Evolutionary conservation across 257 asterid species (phyloP).

Genomic region (Petunia axillaris): DNA sequence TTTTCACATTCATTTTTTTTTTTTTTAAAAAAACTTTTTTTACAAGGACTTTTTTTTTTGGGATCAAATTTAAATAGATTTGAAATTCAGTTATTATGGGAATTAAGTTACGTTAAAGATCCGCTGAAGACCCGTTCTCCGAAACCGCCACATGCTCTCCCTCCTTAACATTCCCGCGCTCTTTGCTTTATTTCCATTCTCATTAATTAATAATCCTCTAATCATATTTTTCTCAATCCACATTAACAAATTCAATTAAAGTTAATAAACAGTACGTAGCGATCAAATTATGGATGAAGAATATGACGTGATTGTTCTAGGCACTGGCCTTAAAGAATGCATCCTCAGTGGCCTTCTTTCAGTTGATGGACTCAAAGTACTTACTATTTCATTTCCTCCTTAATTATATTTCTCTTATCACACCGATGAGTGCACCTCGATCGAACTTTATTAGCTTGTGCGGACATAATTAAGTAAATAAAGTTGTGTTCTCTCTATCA

Average conservation of each 20-base stretch:
- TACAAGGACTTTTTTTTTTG: no score
- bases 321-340: slow-evolving; percentile 97
- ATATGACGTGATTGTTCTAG: slow-evolving; percentile 90
- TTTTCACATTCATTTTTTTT: no score
- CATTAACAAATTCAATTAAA: no score
- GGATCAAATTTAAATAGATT: not conserved
- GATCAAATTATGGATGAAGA: slow-evolving; percentile 73
- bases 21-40: no score
- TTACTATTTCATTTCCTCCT: not conserved
- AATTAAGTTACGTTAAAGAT: not conserved
- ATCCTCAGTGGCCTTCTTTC: slow-evolving; percentile 94
- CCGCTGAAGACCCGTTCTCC: slow-evolving; percentile 42
- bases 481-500: no score
- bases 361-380: slow-evolving; percentile 85
- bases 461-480: no score
- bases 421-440: no score
- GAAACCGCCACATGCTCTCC: slow-evolving; percentile 15
- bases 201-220: not conserved
- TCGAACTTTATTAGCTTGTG: no score
- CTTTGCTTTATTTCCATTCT: slow-evolving; percentile 28
- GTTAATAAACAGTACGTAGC: no score
- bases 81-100: slow-evolving; percentile 9
- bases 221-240: not conserved
- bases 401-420: no score
- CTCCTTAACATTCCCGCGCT: slow-evolving; percentile 30